Base-by-base conservation (phyloP, 805 yeast genomes). In the Metschnikowia kofuensis region DNA sequence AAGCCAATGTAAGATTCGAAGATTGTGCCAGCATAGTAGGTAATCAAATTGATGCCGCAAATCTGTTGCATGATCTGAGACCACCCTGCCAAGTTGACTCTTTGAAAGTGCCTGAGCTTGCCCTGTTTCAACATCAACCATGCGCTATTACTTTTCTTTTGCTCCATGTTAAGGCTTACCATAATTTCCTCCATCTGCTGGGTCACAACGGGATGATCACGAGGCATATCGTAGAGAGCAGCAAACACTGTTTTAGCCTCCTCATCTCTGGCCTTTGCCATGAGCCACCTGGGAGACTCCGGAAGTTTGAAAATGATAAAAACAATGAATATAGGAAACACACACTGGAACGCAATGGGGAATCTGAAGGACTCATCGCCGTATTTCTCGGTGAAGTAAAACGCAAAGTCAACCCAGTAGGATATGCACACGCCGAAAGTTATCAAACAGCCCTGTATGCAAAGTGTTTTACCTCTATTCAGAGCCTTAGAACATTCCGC, bases 51-150 rank as follows among this genome's bases (percentile, higher is more conserved):
- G 54, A 74, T 76, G 52, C 79, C 82, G 44, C 74, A 66, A 47
- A 79, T 68, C 53, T 77, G 82, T 57, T 76, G 81, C 64, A 77
- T 64, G 42, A 72, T 59, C 49, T 77, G 81, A 3, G 71, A 62
- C 67, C 75, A 69, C 12, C 64, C 61, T 2, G 75, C 78, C 35
- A 79, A 66, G 55, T 67, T 62, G n/a, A 68, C 62, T 52, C 83
- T 66, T 46, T 78, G 83, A 61, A 78, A 77, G 52, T 76, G 70
- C 50, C 72, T 65, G 47, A 70, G 71, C 42, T 69, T 64, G 34
- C 78, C 80, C 48, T 71, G 74, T 10, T 61, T 60, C 47, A 75
- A 61, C 37, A 76, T 57, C n/a, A 59, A 54, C 49, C 44, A 59
- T 34, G 63, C 55, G 28, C 58, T 57, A 53, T 67, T 54, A 16